phyloP scores from a whole-genome alignment of 352 stramenopile species.

The Globisporangium acanthophoron region DNA sequence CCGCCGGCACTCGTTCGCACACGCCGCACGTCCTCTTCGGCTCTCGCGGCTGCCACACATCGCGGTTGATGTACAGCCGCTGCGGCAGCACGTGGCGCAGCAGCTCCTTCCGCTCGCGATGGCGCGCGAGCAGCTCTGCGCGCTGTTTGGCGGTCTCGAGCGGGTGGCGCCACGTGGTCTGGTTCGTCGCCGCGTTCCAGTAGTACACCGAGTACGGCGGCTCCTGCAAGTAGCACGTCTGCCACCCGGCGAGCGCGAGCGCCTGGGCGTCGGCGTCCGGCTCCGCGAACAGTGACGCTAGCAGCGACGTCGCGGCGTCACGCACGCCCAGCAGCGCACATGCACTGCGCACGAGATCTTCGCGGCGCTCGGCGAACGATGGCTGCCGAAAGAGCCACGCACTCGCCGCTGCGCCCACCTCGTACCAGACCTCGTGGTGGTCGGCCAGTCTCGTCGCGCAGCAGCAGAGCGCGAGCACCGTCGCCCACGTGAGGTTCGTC shows the following conservation, averaged over 20 bases:
- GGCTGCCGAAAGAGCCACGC: conserved; percentile 45
- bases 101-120: conserved; percentile 21
- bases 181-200: conserved; percentile 50
- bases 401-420: conserved; percentile 23
- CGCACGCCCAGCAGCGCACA: conserved; percentile 26
- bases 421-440: conserved; percentile 48
- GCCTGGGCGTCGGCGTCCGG: conserved; percentile 19
- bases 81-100: conserved; percentile 32
- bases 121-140: conserved; percentile 27
- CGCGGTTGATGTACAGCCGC: conserved; percentile 41
- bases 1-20: conserved; percentile 11
- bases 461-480: conserved; percentile 39
- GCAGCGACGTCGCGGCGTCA: conserved; percentile 23
- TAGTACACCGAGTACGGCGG: conserved; percentile 62
- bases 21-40: background rate
- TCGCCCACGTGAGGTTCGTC: conserved; percentile 48
- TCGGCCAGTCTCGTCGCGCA: conserved; percentile 36
- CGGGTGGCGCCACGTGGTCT: conserved; percentile 54
- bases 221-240: conserved; percentile 43
- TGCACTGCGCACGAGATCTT: conserved; percentile 45
- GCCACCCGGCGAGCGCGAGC: conserved; percentile 40
- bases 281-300: conserved; percentile 34
- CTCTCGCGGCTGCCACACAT: conserved; percentile 9
- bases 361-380: conserved; percentile 39
- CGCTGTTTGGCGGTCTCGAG: conserved; percentile 36